Evolutionary conservation across 2,329 filamentous ascomycete genomes (phyloP).

Genomic region (Hypoxylon sp.): DNA sequence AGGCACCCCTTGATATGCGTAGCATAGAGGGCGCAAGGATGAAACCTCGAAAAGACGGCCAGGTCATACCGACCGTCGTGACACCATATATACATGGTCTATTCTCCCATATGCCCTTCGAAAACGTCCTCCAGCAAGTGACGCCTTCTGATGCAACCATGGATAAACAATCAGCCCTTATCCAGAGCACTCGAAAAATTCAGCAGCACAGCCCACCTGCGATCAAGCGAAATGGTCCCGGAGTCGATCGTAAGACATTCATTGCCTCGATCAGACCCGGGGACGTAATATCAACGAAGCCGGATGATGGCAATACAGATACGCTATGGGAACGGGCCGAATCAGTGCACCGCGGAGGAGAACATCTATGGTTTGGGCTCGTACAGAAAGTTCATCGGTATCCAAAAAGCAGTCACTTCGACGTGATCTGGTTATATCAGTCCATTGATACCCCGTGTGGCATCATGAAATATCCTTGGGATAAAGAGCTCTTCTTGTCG

Average conservation of each 20-base stretch:
- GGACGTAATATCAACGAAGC: slow-evolving; percentile 62
- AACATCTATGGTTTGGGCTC: slow-evolving; percentile 75
- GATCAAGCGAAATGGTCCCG: slow-evolving; percentile 12
- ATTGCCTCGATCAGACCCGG: slow-evolving; percentile 56
- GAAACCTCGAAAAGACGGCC: slow-evolving; percentile 5
- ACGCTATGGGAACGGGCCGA: slow-evolving; percentile 68
- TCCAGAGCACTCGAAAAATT: slow-evolving; percentile 30
- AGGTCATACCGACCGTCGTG: slow-evolving; percentile 67
- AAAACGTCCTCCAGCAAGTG: slow-evolving; percentile 59
- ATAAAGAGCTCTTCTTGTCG: slow-evolving; percentile 80
- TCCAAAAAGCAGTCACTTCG: slow-evolving; percentile 58
- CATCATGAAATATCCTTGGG: slow-evolving; percentile 73
- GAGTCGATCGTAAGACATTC: slow-evolving; percentile 34
- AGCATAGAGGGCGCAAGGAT: background rate
- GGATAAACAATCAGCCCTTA: slow-evolving; percentile 48
- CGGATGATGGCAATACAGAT: slow-evolving; percentile 59
- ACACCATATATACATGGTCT: slow-evolving; percentile 75
- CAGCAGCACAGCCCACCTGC: slow-evolving; percentile 4
- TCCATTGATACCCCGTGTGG: slow-evolving; percentile 77
- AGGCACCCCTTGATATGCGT: slow-evolving; percentile 29
- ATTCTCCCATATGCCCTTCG: slow-evolving; percentile 74
- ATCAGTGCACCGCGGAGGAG: slow-evolving; percentile 56
- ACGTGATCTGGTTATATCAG: slow-evolving; percentile 80
- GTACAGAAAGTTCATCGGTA: slow-evolving; percentile 67
- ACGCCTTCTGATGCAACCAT: slow-evolving; percentile 47